Percentiles rank a stretch among this genome's conserved stretches.
Conservation (phyloP, 192 early-diverging fungal species). For the Mortierella hygrophila region DNA sequence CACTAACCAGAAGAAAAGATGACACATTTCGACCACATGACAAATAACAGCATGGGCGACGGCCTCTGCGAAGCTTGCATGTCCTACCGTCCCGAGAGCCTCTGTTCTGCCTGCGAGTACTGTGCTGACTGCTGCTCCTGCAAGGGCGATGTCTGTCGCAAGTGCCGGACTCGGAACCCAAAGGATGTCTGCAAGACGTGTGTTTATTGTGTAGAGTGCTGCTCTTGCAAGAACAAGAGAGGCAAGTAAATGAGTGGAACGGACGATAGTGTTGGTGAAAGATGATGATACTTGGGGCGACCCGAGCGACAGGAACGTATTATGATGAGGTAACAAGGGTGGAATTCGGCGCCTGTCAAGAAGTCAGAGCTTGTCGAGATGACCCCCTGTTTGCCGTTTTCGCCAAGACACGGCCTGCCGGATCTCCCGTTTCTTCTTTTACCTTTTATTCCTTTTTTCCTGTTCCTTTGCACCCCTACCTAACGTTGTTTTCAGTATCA, state of each 20-base stretch:
- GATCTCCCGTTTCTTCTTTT: not conserved
- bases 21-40: not conserved
- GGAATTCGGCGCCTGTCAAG: no score
- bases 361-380: no score
- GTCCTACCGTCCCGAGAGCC: constrained; percentile 17
- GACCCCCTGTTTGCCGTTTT: no score
- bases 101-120: constrained; percentile 18
- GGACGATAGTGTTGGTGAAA: not conserved
- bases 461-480: no score
- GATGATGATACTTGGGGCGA: not conserved
- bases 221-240: not conserved
- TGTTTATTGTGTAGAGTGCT: constrained; percentile 13
- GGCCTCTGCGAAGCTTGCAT: constrained; percentile 27
- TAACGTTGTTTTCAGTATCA: not conserved
- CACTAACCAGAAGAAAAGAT: no score
- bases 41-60: not conserved
- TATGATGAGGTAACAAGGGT: no score
- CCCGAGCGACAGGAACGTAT: no score
- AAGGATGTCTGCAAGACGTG: constrained; percentile 17
- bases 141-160: constrained; percentile 17
- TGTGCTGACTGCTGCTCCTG: constrained; percentile 10
- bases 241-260: not conserved
- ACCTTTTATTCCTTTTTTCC: not conserved
- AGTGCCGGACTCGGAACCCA: constrained; percentile 7
- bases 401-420: no score